Conservation (phyloP, 2,329 filamentous ascomycete genomes). For the Aspergillus brasiliensis region DNA sequence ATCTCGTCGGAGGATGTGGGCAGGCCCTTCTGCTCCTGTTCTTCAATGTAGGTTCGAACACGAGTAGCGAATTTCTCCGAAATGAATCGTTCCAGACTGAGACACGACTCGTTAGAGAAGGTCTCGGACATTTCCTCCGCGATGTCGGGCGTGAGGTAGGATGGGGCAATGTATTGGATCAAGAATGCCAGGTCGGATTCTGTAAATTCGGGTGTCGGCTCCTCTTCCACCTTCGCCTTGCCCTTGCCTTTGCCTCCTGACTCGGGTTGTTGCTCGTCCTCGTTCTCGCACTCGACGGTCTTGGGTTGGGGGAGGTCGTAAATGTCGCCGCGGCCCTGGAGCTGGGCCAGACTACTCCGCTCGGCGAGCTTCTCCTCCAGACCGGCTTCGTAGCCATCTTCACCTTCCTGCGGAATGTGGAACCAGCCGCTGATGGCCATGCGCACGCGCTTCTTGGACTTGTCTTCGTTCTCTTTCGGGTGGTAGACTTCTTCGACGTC, state of each 20-base stretch:
- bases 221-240: slow-evolving; percentile 45
- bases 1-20: slow-evolving; percentile 54
- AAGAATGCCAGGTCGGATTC: slow-evolving; percentile 85
- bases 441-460: slow-evolving; percentile 66
- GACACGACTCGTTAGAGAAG: slow-evolving; percentile 80
- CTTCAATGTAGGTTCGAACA: slow-evolving; percentile 71
- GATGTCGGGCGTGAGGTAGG: slow-evolving; percentile 89
- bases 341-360: slow-evolving; percentile 87
- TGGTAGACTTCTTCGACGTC: slow-evolving; percentile 98
- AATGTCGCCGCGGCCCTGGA: slow-evolving; percentile 87
- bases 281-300: slow-evolving; percentile 51
- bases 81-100: slow-evolving; percentile 78
- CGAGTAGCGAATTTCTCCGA: slow-evolving; percentile 73
- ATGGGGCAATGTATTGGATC: slow-evolving; percentile 84
- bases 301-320: slow-evolving; percentile 77
- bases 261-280: slow-evolving; percentile 33
- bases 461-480: slow-evolving; percentile 60
- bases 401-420: slow-evolving; percentile 92
- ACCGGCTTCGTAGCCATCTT: slow-evolving; percentile 86
- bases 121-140: slow-evolving; percentile 77
- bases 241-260: slow-evolving; percentile 42
- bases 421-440: slow-evolving; percentile 99
- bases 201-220: slow-evolving; percentile 63
- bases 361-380: slow-evolving; percentile 85
- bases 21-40: slow-evolving; percentile 58